These are phyloP conservation scores for Geotrichum histeridarum DNA, from an alignment of 1,139 yeast genomes.

Conservation along the genomic window DNA sequence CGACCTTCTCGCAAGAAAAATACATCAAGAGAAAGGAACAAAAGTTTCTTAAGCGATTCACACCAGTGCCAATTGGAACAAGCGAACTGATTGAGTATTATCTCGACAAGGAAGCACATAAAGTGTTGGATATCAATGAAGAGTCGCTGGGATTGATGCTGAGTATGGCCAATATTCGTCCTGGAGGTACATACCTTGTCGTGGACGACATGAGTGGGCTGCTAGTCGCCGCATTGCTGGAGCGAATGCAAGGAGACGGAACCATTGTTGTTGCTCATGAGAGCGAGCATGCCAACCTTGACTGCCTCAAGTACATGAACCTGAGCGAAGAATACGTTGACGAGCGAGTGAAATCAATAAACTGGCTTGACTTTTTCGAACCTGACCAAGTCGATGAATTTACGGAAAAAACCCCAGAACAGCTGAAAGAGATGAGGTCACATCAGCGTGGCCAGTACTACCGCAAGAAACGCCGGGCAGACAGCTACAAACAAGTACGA, in stretches of 20 bases:
- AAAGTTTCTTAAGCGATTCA: conserved; percentile 80
- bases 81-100: conserved; percentile 70
- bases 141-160: conserved; percentile 75
- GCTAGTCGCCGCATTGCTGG: conserved; percentile 75
- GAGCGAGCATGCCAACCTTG: conserved; percentile 83
- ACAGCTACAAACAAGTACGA: conserved; percentile 43
- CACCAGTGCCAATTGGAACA: conserved; percentile 70
- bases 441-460: conserved; percentile 62
- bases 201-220: conserved; percentile 92
- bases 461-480: conserved; percentile 57
- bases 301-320: conserved; percentile 58
- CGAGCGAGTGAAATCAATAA: conserved; percentile 61
- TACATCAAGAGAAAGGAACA: conserved; percentile 86
- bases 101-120: conserved; percentile 56
- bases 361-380: conserved; percentile 73
- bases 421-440: conserved; percentile 52
- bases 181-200: conserved; percentile 84
- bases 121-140: conserved; percentile 49
- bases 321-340: conserved; percentile 51
- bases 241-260: conserved; percentile 83
- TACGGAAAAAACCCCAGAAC: conserved; percentile 42
- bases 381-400: conserved; percentile 57
- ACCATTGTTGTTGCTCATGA: conserved; percentile 76
- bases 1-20: conserved; percentile 85
- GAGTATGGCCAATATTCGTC: conserved; percentile 72